Base-by-base conservation (phyloP, 2,329 filamentous ascomycete species). In the Purpureocillium lavendulum region DNA sequence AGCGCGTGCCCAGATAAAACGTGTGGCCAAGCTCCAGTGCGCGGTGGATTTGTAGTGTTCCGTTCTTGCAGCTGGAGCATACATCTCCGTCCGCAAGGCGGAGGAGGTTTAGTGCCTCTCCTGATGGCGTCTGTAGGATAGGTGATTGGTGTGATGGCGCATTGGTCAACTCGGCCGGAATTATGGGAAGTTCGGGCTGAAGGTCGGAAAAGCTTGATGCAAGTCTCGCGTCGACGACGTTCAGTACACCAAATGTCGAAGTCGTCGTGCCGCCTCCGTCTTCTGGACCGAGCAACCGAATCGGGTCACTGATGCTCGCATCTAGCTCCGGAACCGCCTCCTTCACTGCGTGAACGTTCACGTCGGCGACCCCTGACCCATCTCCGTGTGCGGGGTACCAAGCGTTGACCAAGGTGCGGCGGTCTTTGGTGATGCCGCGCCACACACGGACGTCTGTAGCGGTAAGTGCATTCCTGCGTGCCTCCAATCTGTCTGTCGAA, bases 1-100 rank as follows among this genome's bases (percentile, higher is more conserved):
- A 98, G 24, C 89, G 78, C 2, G 86, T 89, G 10, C 90, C 89
- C 2, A 98, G 79, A 58, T 94, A 82, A 64, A 98, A 98, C 0
- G 92, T 97, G 60, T 98, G 92, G 1, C 87, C 92, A 13, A 97
- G 72, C 62, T 98, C 92, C 36, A 97, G 82, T 7, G 88, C 86
- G 45, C 75, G 81, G 41, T 83, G 73, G 3, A 84, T 69, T 33
- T 68, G 69, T 16, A 97, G 67, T 2, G 59, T 66, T 0, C 84
- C 84, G 0, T 67, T 53, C 0, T 63, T 54, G 56, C 92, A 98
- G 30, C 71, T 68, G 0, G 85, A 78, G 52, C 92, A 98, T 10
- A 60, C 50, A 53, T 94, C 87, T 11, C 84, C 85, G 33, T 79
- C 62, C 35, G 67, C 67, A 14, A 83, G 75, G 42, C 75, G 74